Evolutionary conservation across 164 flowering plant genomes (phyloP).

Genomic region (Cinnamomum chago): DNA sequence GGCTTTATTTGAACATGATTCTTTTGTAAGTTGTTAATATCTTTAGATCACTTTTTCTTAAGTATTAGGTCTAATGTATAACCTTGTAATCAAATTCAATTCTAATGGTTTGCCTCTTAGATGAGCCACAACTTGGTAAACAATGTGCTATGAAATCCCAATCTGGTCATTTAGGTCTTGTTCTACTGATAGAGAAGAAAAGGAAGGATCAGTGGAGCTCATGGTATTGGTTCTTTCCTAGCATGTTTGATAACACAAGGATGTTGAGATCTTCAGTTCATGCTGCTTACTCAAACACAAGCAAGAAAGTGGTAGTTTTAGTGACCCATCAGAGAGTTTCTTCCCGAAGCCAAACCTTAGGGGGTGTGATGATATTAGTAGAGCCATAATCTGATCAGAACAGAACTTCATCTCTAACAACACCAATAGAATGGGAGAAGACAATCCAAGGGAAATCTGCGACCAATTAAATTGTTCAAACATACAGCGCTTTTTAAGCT

Average conservation of each 20-base stretch:
- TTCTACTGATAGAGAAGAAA: conserved; percentile 7
- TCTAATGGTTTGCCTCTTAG: too few species aligned
- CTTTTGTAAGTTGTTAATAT: too few species aligned
- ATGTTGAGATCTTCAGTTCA: conserved; percentile 33
- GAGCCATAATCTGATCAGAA: background rate
- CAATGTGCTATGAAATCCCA: too few species aligned
- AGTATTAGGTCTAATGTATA: too few species aligned
- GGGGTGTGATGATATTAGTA: background rate
- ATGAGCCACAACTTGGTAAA: too few species aligned
- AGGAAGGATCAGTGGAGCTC: conserved; percentile 30
- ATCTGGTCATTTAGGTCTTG: background rate
- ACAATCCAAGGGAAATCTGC: background rate
- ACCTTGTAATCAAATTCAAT: too few species aligned
- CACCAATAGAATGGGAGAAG: background rate
- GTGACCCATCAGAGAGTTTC: background rate
- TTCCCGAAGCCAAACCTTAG: background rate
- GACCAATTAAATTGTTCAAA: background rate
- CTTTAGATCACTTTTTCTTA: too few species aligned
- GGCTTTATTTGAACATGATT: too few species aligned
- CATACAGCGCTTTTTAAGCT: background rate
- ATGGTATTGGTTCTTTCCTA: conserved; percentile 53
- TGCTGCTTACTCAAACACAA: conserved; percentile 19
- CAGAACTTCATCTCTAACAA: background rate
- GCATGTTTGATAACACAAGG: conserved; percentile 2
- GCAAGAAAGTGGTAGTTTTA: conserved; percentile 12